A percentile compares a stretch with the other conserved stretches of the same genome.
Conservation (phyloP, 1,284 basidiomycete species). For the Austroboletus novae-zelandiae region DNA sequence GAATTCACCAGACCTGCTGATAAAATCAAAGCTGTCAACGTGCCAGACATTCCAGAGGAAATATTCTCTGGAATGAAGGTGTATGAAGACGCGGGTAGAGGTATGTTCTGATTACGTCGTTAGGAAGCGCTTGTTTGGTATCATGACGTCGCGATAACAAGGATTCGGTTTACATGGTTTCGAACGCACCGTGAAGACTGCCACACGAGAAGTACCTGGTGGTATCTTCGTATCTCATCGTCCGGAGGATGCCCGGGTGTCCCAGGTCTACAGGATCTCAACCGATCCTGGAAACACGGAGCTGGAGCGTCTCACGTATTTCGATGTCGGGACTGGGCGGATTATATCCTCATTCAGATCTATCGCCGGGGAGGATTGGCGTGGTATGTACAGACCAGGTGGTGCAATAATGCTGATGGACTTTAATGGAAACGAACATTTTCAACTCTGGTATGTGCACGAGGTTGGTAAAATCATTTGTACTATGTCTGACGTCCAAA, state of each 20-base stretch:
- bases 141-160: constrained; percentile 1
- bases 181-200: constrained; percentile 17
- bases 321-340: constrained; percentile 35
- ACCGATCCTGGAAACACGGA: constrained; percentile 21
- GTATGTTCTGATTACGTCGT: constrained; percentile 6
- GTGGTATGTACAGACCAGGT: constrained; percentile 33
- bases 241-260: constrained; percentile 35
- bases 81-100: constrained; percentile 38
- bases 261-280: constrained; percentile 35
- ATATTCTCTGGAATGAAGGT: constrained; percentile 33
- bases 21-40: constrained; percentile 37
- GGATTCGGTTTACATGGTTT: constrained; percentile 26
- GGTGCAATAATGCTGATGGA: constrained; percentile 40
- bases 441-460: constrained; percentile 36
- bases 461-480: neutral
- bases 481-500: neutral
- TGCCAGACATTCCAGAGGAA: constrained; percentile 27
- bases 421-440: constrained; percentile 38
- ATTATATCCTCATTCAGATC: constrained; percentile 30
- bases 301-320: constrained; percentile 36
- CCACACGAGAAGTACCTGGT: constrained; percentile 10
- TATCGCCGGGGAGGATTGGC: constrained; percentile 38
- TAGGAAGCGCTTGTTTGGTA: neutral
- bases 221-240: constrained; percentile 35
- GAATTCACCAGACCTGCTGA: constrained; percentile 32